Evolutionary conservation across 495 filamentous ascomycete species (phyloP).

Genomic region (Neurospora sp.): DNA sequence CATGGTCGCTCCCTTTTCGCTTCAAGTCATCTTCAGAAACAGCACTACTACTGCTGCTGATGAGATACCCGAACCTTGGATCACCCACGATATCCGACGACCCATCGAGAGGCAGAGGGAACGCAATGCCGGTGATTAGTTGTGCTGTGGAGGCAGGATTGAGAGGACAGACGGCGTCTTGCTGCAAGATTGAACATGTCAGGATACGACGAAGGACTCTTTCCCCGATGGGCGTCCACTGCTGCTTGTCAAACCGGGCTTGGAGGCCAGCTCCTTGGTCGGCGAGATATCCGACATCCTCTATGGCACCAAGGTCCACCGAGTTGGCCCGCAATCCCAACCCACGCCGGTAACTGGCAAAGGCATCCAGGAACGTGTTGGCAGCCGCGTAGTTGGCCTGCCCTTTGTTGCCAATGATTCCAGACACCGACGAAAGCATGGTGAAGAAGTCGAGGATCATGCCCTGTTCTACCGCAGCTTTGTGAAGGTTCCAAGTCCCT

Average conservation of each 20-base stretch:
- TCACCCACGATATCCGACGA: neutral
- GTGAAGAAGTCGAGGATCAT: slow-evolving; percentile 50
- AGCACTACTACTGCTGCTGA: neutral
- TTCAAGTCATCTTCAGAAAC: neutral
- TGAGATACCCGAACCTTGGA: slow-evolving; percentile 1
- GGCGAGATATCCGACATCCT: slow-evolving; percentile 20
- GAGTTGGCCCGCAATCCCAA: slow-evolving; percentile 12
- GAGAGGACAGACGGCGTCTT: neutral
- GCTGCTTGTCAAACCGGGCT: slow-evolving; percentile 9
- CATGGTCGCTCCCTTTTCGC: neutral
- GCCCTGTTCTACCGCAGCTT: slow-evolving; percentile 16
- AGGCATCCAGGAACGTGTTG: slow-evolving; percentile 46
- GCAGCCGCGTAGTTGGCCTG: slow-evolving; percentile 52
- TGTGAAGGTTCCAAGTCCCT: slow-evolving; percentile 31
- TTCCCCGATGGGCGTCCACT: slow-evolving; percentile 25
- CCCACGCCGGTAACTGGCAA: slow-evolving; percentile 17
- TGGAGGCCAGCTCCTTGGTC: slow-evolving; percentile 7
- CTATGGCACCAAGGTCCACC: slow-evolving; percentile 17
- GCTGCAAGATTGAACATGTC: slow-evolving; percentile 22
- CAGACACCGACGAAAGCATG: slow-evolving; percentile 28
- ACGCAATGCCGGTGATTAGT: slow-evolving; percentile 18
- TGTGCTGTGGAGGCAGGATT: slow-evolving; percentile 6
- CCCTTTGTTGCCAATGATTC: slow-evolving; percentile 39
- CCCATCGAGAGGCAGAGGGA: slow-evolving; percentile 6
- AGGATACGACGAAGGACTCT: slow-evolving; percentile 22